These are phyloP conservation scores for Sugiyamaella castrensis DNA, from an alignment of 1,139 yeast species.

Conservation along the genomic window DNA sequence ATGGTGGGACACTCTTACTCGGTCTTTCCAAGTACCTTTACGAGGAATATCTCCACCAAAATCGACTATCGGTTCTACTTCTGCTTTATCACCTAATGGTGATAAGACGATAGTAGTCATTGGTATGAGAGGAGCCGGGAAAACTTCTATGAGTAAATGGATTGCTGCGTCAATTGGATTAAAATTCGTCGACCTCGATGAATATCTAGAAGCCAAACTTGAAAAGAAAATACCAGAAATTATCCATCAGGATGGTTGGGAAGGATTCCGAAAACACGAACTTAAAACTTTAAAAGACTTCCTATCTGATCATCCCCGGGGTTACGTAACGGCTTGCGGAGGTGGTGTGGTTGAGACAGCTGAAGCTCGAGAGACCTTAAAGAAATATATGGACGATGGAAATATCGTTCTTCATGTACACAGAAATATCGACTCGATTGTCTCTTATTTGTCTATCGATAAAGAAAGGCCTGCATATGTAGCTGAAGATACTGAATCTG, in stretches of 20 bases:
- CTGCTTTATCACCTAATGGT: conserved; percentile 34
- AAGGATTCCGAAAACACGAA: conserved; percentile 71
- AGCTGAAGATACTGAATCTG: conserved; percentile 66
- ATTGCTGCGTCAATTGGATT: conserved; percentile 71
- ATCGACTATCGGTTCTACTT: background rate
- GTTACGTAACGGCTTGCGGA: conserved; percentile 84
- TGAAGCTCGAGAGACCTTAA: conserved; percentile 60
- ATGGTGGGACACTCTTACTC: conserved; percentile 94
- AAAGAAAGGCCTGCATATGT: conserved; percentile 83
- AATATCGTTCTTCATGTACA: conserved; percentile 87
- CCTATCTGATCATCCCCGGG: conserved; percentile 48
- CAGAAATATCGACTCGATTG: conserved; percentile 79
- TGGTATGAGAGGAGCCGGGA: conserved; percentile 99
- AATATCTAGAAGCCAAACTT: conserved; percentile 56
- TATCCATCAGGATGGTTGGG: conserved; percentile 80
- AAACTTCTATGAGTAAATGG: conserved; percentile 81
- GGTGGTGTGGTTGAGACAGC: conserved; percentile 91
- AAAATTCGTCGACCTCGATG: conserved; percentile 75
- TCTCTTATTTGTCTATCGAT: conserved; percentile 68
- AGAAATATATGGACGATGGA: conserved; percentile 52
- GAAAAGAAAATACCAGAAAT: conserved; percentile 61
- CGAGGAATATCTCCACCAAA: conserved; percentile 47
- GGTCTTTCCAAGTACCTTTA: conserved; percentile 58
- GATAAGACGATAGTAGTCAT: conserved; percentile 70
- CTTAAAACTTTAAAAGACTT: conserved; percentile 54